phyloP scores from a whole-genome alignment of 2,329 filamentous ascomycete species.

The Byssoonygena ceratinophila region DNA sequence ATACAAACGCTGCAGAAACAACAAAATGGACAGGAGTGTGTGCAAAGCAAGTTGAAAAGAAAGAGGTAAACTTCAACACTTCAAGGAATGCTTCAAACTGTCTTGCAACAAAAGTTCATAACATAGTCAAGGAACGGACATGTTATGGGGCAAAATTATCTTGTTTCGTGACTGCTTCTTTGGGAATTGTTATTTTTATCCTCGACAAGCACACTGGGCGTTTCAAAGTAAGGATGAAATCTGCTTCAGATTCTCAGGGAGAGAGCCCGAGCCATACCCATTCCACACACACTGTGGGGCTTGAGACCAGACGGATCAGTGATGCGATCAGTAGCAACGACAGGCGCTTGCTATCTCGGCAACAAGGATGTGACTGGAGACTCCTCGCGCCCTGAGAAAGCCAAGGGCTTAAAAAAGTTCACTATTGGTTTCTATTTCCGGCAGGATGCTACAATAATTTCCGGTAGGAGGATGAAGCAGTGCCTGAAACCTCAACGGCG shows the following conservation, averaged over 20 bases:
- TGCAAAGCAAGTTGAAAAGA: neutral
- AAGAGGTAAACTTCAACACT: neutral
- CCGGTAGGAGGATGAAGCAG: constrained; percentile 3
- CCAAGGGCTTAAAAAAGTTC: too few species aligned
- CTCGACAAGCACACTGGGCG: neutral
- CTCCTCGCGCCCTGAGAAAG: neutral
- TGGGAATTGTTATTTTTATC: constrained; percentile 6
- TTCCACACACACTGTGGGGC: neutral
- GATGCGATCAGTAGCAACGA: neutral
- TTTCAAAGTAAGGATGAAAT: constrained; percentile 9
- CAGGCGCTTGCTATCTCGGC: constrained; percentile 3
- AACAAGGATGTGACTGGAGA: neutral
- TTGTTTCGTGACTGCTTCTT: neutral
- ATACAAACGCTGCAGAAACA: neutral
- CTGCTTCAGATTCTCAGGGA: constrained; percentile 5
- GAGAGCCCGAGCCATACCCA: neutral
- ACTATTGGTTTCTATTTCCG: too few species aligned
- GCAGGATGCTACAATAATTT: too few species aligned
- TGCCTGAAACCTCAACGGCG: constrained; percentile 4
- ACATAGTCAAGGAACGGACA: neutral
- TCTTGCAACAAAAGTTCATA: neutral
- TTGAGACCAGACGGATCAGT: neutral
- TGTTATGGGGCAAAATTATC: neutral
- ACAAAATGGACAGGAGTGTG: neutral
- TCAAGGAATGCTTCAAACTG: neutral